A percentile compares a stretch with the other conserved stretches of the same genome.
Conservation (phyloP, 495 filamentous ascomycete genomes). For the Choiromyces venosus region DNA sequence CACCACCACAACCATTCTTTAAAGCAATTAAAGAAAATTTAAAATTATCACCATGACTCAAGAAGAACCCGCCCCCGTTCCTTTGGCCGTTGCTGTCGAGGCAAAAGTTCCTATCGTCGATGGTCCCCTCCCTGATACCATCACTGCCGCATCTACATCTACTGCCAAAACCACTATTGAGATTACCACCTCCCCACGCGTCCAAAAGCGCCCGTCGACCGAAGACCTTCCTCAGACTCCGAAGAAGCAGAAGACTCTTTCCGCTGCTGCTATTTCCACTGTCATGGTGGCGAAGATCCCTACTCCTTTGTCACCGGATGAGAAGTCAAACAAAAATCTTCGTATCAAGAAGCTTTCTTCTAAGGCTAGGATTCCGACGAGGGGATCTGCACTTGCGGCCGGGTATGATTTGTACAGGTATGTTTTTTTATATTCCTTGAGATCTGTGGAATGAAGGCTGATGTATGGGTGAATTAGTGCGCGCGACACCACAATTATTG, state of each 20-base stretch:
- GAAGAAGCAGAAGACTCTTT: conserved; percentile 28
- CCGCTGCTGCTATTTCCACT: background rate
- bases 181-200: conserved; percentile 15
- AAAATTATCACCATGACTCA: background rate
- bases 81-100: background rate
- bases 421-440: background rate
- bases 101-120: background rate
- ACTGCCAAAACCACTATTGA: conserved; percentile 8
- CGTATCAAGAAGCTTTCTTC: conserved; percentile 79
- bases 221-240: conserved; percentile 11
- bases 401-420: conserved; percentile 80
- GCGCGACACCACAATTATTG: conserved; percentile 65
- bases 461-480: conserved; percentile 49
- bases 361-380: conserved; percentile 69
- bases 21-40: background rate
- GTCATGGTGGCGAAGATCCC: conserved; percentile 6
- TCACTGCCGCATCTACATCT: too few relatives aligned
- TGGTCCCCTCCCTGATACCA: background rate
- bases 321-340: conserved; percentile 45
- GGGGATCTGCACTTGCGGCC: conserved; percentile 81
- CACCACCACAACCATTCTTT: background rate
- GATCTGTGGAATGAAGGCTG: background rate
- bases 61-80: background rate
- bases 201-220: conserved; percentile 34
- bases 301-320: conserved; percentile 6